Conservation (phyloP, 164 flowering plant genomes). For the Tetracentron sinense region DNA sequence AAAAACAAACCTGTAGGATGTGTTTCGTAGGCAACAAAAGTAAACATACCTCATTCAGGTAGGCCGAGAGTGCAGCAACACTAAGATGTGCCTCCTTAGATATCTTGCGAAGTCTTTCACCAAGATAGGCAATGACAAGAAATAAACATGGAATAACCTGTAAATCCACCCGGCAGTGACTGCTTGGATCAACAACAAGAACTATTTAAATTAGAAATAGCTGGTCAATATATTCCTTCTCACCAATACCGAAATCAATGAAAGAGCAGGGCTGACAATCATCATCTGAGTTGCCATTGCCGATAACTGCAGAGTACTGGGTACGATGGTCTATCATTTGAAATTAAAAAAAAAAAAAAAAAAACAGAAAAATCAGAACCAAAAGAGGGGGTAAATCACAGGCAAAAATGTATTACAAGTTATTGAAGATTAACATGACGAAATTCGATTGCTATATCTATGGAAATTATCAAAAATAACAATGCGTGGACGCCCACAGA, state of each 20-base stretch:
- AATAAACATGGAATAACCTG: constrained; percentile 76
- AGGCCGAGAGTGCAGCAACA: constrained; percentile 68
- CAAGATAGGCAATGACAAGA: constrained; percentile 59
- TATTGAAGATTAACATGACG: no score
- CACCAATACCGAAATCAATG: constrained; percentile 61
- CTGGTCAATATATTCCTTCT: constrained; percentile 17
- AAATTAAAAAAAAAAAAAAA: background rate
- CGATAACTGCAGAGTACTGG: constrained; percentile 65
- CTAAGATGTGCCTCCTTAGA: constrained; percentile 64
- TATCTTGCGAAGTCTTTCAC: constrained; percentile 66
- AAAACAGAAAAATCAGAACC: constrained; percentile 2
- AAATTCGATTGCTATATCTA: no score
- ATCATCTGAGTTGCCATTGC: constrained; percentile 89
- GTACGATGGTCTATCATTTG: constrained; percentile 51
- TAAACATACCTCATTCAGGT: constrained; percentile 77
- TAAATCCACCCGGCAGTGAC: constrained; percentile 4
- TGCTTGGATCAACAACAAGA: background rate
- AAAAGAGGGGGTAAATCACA: no score
- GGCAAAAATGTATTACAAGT: no score
- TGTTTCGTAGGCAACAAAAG: background rate
- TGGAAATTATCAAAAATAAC: no score
- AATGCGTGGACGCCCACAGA: no score
- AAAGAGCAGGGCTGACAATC: constrained; percentile 68
- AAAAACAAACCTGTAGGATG: no score
- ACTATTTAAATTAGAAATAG: background rate